A percentile compares a stretch with the other conserved stretches of the same genome.
phyloP scores from a whole-genome alignment of 768 basidiomycete genomes.

The Hygrophoropsis aurantiaca region DNA sequence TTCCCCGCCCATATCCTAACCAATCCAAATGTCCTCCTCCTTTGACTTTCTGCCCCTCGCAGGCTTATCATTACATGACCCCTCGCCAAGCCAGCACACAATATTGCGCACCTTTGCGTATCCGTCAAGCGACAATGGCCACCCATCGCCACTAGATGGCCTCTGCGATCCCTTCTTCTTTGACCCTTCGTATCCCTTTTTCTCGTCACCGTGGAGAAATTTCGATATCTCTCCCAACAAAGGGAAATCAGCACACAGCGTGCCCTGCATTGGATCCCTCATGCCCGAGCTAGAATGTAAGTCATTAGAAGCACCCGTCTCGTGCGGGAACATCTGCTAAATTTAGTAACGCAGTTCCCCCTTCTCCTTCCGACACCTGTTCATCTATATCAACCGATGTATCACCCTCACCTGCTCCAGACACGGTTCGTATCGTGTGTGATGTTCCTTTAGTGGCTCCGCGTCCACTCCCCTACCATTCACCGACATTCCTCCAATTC shows the following conservation, averaged over 20 bases:
- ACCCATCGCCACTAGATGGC: slow-evolving; percentile 25
- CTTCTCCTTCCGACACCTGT: slow-evolving; percentile 44
- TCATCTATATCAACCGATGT: slow-evolving; percentile 24
- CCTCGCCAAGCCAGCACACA: slow-evolving; percentile 1
- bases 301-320: slow-evolving; percentile 5
- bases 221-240: background rate
- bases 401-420: slow-evolving; percentile 25
- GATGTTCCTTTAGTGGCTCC: slow-evolving; percentile 69
- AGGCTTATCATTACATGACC: slow-evolving; percentile 17
- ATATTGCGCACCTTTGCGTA: background rate
- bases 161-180: slow-evolving; percentile 12
- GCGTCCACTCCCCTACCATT: slow-evolving; percentile 67
- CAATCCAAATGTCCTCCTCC: slow-evolving; percentile 8
- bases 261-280: slow-evolving; percentile 8
- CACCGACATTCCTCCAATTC: slow-evolving; percentile 68
- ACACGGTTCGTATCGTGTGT: slow-evolving; percentile 52
- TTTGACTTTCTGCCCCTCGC: slow-evolving; percentile 10
- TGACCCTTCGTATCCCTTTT: slow-evolving; percentile 17
- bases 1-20: slow-evolving; percentile 9
- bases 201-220: slow-evolving; percentile 1
- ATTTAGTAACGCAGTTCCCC: slow-evolving; percentile 29
- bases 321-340: slow-evolving; percentile 1
- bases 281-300: slow-evolving; percentile 26
- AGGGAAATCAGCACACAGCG: background rate
- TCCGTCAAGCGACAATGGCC: slow-evolving; percentile 1